Conservation (phyloP, 306 rosid species). For the Pueraria montana region DNA sequence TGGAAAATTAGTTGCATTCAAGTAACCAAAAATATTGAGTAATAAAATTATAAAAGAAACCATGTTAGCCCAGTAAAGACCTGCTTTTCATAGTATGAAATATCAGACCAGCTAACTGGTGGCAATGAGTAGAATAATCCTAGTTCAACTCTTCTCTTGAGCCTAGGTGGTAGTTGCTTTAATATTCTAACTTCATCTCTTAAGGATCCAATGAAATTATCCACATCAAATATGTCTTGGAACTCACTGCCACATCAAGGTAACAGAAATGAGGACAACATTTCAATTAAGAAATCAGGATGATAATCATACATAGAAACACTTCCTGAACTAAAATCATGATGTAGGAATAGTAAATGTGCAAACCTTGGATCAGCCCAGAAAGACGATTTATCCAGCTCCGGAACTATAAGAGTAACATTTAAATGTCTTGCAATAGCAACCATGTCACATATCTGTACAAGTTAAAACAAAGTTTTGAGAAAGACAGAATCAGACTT, state of each 20-base stretch:
- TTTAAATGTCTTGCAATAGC: slow-evolving; percentile 86
- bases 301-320: slow-evolving; percentile 1
- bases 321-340: background rate
- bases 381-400: slow-evolving; percentile 87
- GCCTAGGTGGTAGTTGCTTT: slow-evolving; percentile 78
- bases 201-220: slow-evolving; percentile 79
- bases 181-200: slow-evolving; percentile 88
- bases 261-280: slow-evolving; percentile 36
- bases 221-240: slow-evolving; percentile 81
- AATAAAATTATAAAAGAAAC: background rate
- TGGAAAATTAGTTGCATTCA: slow-evolving; percentile 5
- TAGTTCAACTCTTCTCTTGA: slow-evolving; percentile 68
- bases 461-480: slow-evolving; percentile 35
- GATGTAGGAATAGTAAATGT: slow-evolving; percentile 2
- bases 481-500: slow-evolving; percentile 25
- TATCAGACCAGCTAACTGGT: slow-evolving; percentile 92
- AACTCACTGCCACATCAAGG: slow-evolving; percentile 75
- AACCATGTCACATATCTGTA: slow-evolving; percentile 99
- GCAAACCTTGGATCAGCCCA: slow-evolving; percentile 94
- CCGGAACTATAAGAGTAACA: slow-evolving; percentile 91
- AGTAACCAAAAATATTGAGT: slow-evolving; percentile 10
- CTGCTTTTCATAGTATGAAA: slow-evolving; percentile 81
- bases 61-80: slow-evolving; percentile 46
- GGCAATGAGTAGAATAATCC: slow-evolving; percentile 64
- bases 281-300: slow-evolving; percentile 30